Base-by-base conservation (phyloP, 225 moss, liverwort and hornwort species). In the Antitrichia curtipendula region DNA sequence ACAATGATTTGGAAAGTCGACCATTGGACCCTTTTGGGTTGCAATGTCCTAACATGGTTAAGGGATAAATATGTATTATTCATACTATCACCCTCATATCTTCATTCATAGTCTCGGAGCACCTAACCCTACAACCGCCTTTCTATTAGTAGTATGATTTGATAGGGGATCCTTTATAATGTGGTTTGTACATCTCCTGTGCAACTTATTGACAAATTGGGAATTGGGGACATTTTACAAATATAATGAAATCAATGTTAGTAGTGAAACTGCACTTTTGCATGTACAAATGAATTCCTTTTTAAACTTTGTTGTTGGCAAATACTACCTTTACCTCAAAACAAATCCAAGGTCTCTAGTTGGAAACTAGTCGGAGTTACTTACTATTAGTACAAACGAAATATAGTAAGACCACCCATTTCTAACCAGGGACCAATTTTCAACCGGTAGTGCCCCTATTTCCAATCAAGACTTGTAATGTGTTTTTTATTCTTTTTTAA, bases 21-120 rank as follows among this genome's bases (percentile, higher is more conserved):
- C 7, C 6, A 12, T 47, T 1, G 1, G 2, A 6, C 10, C 10
- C 4, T 73, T 73, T 6, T 18, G 0, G 29, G 3, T 11, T 73
- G 7, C 19, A 73, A 47, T 0, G 2, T 31, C 10, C 2, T 31
- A 0, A 47, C 7, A 31, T 72, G 3, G 4, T 14, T 72, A 10
- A 29, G 10, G 2, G 1, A 47, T 73, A 47, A 6, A 47, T 19
- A 29, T 12, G 2, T 10, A 52, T 22, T 15, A 15, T 53, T 76
- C 15, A 36, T 10, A 36, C 29, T 15, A 34, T 6, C 24, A 19
- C 47, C 47, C 8, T 40, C 8, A 7, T 20, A 7, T 73, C 1
- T 12, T 31, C 3, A 5, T 1, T 50, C 1, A 34, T 34, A 75
- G 75, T 13, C 34, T 75, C 0, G 1, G 2, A 22, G 13, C 34